Evolutionary conservation across 305 asterid species (phyloP).

Genomic region (Rubia peregrina): DNA sequence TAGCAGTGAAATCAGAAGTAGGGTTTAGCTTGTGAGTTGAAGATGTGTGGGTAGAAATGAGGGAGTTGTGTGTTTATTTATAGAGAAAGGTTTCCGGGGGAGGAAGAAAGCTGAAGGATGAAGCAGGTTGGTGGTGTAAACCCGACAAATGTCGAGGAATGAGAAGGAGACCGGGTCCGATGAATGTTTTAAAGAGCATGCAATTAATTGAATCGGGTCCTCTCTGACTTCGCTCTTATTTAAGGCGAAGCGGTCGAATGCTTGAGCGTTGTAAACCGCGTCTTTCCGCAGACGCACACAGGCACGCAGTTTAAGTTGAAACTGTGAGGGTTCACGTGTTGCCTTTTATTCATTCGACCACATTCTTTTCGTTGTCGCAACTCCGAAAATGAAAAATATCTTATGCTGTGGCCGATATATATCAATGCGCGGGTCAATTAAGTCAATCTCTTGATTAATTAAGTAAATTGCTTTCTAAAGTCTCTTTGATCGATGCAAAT

Average conservation of each 20-base stretch:
- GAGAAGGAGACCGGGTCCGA: slow-evolving; percentile 7
- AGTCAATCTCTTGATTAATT: neutral
- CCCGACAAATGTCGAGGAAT: slow-evolving; percentile 24
- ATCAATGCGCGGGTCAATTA: neutral
- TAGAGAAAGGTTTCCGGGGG: slow-evolving; percentile 7
- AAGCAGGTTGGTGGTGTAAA: neutral
- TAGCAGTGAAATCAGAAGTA: neutral
- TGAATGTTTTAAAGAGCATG: neutral
- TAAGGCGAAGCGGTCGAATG: slow-evolving; percentile 3
- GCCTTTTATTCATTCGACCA: neutral
- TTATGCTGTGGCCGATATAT: neutral
- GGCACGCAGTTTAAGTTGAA: neutral
- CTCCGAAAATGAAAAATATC: no score
- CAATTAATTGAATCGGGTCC: neutral
- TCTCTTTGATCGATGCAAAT: neutral
- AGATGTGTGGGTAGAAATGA: neutral
- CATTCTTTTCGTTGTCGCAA: neutral
- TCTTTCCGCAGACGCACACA: slow-evolving; percentile 1
- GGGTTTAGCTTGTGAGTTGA: neutral
- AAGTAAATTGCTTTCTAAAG: neutral
- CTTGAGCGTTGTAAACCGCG: slow-evolving; percentile 4
- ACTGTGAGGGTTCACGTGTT: neutral
- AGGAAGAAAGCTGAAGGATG: neutral
- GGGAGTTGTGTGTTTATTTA: slow-evolving; percentile 12
- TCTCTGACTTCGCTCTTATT: slow-evolving; percentile 2